Evolutionary conservation across 495 filamentous ascomycete genomes (phyloP), one percentile per base, ranked within the genome.

Genomic region (Parmelia sp.): DNA sequence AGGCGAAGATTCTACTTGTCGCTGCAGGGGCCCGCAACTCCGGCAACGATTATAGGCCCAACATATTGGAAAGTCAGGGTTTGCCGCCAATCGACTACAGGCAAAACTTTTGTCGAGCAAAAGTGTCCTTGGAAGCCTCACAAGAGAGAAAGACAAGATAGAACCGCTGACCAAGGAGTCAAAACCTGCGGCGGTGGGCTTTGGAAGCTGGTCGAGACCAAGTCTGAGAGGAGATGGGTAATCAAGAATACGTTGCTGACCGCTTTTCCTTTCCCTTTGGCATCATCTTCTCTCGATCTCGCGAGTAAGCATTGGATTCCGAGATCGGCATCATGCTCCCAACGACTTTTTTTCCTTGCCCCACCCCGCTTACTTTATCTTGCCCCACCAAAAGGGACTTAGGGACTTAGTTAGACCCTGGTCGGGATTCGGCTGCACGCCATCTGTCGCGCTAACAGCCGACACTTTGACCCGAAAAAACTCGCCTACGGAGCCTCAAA

Each of bases 401-500:
- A n/a, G n/a, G n/a, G n/a, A n/a, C n/a, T n/a, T n/a, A n/a, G n/a
- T n/a, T 5, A 12, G 17, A 49, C 45, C 45, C 45, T 49, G 23
- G 25, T 53, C 27, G 14, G 14, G 12, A 31, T 29, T 31, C 21
- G 39, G 44, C 49, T 55, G 40, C 47, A 25, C 36, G 23, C 33
- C 39, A 36, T 47, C 60, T 45, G 49, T 53, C 27, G 25, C 25
- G 49, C 49, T 53, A 53, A 23, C 25, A 53, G 5, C 14, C 25
- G 49, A 31, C 11, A 53, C 3, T 53, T 53, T 45, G 42, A 51
- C 25, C 25, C 49, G 25, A 17, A 51, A n/a, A 31, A n/a, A 55
- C 61, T 49, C 37, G 35, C 23, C 53, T 63, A 53, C 29, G 31
- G 45, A 49, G 45, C 45, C 45, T 10, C 45, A 49, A 25, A 49